phyloP scores from a whole-genome alignment of 192 early-diverging fungal genomes.

The Coemansia guatemalensis region DNA sequence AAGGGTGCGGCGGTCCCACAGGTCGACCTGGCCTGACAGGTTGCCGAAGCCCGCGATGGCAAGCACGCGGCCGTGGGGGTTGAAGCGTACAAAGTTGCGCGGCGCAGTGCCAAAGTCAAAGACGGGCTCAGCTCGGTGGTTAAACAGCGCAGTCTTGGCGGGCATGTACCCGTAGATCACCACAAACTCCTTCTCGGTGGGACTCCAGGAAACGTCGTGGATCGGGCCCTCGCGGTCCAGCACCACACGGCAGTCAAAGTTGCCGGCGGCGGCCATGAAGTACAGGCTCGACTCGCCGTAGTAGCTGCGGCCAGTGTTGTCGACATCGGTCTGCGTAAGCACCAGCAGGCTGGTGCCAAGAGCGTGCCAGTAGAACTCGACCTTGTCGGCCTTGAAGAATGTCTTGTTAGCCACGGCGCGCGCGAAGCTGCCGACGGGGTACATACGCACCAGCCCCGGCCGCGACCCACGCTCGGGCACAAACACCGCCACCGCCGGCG shows the following conservation, averaged over 20 bases:
- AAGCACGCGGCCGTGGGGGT: constrained; percentile 85
- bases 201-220: constrained; percentile 95
- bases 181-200: constrained; percentile 95
- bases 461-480: constrained; percentile 79
- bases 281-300: constrained; percentile 97
- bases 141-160: constrained; percentile 89
- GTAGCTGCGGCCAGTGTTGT: constrained; percentile 93
- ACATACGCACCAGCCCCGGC: constrained; percentile 88
- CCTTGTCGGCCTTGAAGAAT: constrained; percentile 94
- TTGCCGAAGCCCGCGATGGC: constrained; percentile 96
- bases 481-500: constrained; percentile 84
- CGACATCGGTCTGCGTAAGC: constrained; percentile 92
- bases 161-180: constrained; percentile 96
- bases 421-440: constrained; percentile 72
- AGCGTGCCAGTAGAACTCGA: constrained; percentile 92
- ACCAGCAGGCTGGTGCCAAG: constrained; percentile 86
- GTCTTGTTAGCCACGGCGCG: constrained; percentile 80
- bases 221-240: constrained; percentile 87
- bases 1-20: constrained; percentile 89
- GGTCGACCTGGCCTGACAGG: constrained; percentile 86
- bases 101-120: constrained; percentile 84
- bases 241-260: constrained; percentile 88
- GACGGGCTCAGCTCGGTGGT: constrained; percentile 80
- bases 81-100: constrained; percentile 88
- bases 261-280: constrained; percentile 86